These are phyloP conservation scores for Rhynchosporium agropyri DNA, from an alignment of 2,329 filamentous ascomycete species.

Conservation along the genomic window DNA sequence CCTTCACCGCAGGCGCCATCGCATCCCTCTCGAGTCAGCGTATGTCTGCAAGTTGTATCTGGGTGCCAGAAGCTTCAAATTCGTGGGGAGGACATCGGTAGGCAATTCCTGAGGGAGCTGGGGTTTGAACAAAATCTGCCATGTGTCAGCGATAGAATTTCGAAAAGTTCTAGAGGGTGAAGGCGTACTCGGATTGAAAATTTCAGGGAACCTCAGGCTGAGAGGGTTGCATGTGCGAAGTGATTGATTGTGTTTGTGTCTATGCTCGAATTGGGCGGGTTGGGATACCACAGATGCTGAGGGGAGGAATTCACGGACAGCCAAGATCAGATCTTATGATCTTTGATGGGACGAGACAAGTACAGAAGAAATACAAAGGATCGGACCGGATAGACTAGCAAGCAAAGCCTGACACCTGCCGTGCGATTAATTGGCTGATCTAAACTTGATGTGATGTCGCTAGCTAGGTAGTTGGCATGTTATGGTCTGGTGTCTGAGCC, in stretches of 20 bases:
- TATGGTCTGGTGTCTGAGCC: not conserved
- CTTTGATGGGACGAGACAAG: not conserved
- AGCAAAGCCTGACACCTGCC: conserved; percentile 12
- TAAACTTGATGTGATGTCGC: conserved; percentile 22
- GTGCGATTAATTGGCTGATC: conserved; percentile 27
- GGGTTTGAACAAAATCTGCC: conserved; percentile 2
- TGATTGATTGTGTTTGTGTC: not conserved
- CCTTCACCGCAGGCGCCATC: conserved; percentile 37
- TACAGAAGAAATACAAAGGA: not conserved
- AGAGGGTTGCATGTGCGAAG: conserved; percentile 6
- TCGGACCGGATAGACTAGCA: conserved; percentile 11
- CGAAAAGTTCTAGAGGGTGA: conserved; percentile 2
- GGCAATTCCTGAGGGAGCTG: not conserved
- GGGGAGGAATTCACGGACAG: conserved; percentile 13
- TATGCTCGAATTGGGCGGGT: conserved; percentile 3
- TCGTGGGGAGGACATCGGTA: conserved; percentile 19
- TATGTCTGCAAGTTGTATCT: conserved; percentile 22
- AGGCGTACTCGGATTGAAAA: conserved; percentile 9
- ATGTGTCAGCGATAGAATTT: conserved; percentile 8
- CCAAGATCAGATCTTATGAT: not conserved
- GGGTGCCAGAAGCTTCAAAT: conserved; percentile 8
- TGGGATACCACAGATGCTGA: not conserved
- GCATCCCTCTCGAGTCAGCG: conserved; percentile 23
- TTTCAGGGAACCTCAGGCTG: not conserved
- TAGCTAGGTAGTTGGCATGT: conserved; percentile 17